A percentile compares a stretch with the other conserved stretches of the same genome.
Evolutionary conservation across 1,284 basidiomycete genomes (phyloP).

Genomic region (Bjerkandera adusta): DNA sequence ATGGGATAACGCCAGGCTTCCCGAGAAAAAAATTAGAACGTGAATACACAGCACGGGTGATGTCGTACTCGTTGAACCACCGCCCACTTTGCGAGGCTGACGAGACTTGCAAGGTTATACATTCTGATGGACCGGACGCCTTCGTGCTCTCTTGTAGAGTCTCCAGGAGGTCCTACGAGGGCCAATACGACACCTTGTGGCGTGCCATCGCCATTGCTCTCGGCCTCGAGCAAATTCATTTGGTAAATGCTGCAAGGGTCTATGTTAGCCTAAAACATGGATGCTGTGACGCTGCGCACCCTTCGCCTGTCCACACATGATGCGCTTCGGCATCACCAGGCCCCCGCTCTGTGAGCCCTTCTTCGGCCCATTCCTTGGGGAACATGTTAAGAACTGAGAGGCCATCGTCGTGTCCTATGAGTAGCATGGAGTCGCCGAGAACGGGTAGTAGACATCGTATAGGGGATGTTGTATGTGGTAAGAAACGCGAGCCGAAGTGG

Average conservation of each 20-base stretch:
- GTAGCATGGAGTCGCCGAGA: slow-evolving; percentile 55
- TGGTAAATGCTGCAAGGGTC: slow-evolving; percentile 58
- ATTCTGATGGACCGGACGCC: slow-evolving; percentile 59
- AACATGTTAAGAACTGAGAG: slow-evolving; percentile 78
- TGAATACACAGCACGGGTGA: slow-evolving; percentile 6
- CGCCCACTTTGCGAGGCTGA: slow-evolving; percentile 71
- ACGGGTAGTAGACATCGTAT: slow-evolving; percentile 74
- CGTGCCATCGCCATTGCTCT: slow-evolving; percentile 54
- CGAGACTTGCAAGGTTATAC: slow-evolving; percentile 76
- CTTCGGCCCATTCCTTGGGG: slow-evolving; percentile 59
- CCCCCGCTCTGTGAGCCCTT: slow-evolving; percentile 49
- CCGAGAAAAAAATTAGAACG: background rate
- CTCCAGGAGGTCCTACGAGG: slow-evolving; percentile 61
- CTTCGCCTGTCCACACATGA: slow-evolving; percentile 73
- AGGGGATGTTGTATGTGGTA: slow-evolving; percentile 71
- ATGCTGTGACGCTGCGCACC: slow-evolving; percentile 40
- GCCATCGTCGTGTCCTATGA: slow-evolving; percentile 75
- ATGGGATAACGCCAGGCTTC: slow-evolving; percentile 49
- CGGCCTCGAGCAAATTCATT: slow-evolving; percentile 69
- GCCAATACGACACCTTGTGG: slow-evolving; percentile 74
- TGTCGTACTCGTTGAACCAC: slow-evolving; percentile 56
- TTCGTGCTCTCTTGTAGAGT: slow-evolving; percentile 50
- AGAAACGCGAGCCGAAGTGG: slow-evolving; percentile 78
- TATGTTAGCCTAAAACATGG: background rate
- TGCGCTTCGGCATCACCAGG: slow-evolving; percentile 67